A percentile compares a stretch with the other conserved stretches of the same genome.
These are phyloP conservation scores for Pinus tabuliformis DNA, from an alignment of 75 land plant species.

Conservation along the genomic window DNA sequence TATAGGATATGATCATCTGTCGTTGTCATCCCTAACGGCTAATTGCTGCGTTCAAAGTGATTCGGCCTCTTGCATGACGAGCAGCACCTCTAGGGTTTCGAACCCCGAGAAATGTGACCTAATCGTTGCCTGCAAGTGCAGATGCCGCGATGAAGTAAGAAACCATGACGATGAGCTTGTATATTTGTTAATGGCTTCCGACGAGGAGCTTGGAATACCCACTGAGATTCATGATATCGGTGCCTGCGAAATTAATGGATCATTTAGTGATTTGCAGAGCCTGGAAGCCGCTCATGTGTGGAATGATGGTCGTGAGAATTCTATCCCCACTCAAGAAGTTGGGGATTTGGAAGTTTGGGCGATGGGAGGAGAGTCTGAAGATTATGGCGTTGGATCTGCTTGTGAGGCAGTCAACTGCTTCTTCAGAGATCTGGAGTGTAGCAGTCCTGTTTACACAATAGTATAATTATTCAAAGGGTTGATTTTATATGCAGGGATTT, in stretches of 20 bases:
- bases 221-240: neutral
- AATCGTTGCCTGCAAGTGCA: neutral
- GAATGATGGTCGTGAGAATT: too few species aligned
- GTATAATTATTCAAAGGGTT: too few species aligned
- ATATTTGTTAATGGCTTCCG: neutral
- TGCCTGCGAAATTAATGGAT: neutral
- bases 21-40: neutral
- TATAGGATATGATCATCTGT: neutral
- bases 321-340: neutral
- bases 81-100: conserved; percentile 2
- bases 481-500: too few species aligned
- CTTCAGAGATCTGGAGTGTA: too few species aligned
- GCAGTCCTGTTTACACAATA: too few species aligned
- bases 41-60: conserved; percentile 7
- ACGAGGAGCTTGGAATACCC: conserved; percentile 8
- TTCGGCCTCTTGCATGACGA: conserved; percentile 6
- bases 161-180: neutral
- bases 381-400: too few species aligned
- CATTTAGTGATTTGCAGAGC: too few species aligned
- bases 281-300: too few species aligned
- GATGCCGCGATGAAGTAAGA: neutral
- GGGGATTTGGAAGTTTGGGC: conserved; percentile 5
- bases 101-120: neutral
- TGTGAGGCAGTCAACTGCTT: too few species aligned
- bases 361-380: neutral